phyloP scores from a whole-genome alignment of 164 flowering plant genomes.

The Paratinospora sagittata region DNA sequence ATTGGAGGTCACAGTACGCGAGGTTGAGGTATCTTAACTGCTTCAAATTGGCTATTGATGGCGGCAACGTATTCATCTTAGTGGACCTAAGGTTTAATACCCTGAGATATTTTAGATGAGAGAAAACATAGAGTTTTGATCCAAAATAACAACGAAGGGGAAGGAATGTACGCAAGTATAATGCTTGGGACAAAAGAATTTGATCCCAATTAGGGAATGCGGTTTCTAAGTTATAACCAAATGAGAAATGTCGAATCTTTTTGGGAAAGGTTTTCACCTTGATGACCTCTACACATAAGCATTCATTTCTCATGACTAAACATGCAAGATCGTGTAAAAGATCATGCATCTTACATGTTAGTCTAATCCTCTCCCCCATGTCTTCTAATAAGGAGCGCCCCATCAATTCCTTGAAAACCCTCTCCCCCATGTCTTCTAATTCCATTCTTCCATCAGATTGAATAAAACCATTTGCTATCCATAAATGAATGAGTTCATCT shows the following conservation, averaged over 20 bases:
- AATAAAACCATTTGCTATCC: constrained; percentile 8
- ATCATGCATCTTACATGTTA: no score
- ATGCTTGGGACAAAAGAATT: neutral
- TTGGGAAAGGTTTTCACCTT: neutral
- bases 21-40: constrained; percentile 10
- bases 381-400: constrained; percentile 12
- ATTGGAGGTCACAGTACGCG: neutral
- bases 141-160: neutral
- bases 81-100: no score
- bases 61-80: no score
- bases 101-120: no score
- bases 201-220: neutral
- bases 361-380: constrained; percentile 2
- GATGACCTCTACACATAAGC: neutral
- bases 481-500: no score
- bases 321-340: constrained; percentile 13
- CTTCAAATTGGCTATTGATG: no score
- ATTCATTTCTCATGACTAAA: no score
- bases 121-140: neutral
- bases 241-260: neutral
- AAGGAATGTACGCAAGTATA: neutral
- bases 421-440: no score
- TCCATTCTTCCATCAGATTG: neutral
- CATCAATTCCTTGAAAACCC: constrained; percentile 5
- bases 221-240: no score